Evolutionary conservation across 2,329 filamentous ascomycete species (phyloP), one percentile per base, ranked within the genome.

Genomic region (Pseudopyrenochaeta lycopersici): DNA sequence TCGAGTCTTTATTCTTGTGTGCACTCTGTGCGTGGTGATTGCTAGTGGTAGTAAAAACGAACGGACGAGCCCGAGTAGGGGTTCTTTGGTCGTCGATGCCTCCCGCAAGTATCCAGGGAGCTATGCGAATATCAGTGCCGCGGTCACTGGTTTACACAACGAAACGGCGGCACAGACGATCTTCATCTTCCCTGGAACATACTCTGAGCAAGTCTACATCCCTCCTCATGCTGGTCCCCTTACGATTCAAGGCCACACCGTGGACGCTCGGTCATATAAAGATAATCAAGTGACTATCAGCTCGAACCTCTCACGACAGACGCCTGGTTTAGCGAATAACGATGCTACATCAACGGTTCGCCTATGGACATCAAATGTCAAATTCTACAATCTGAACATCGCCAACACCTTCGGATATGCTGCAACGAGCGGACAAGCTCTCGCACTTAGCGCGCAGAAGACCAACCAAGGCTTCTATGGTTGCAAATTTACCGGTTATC

Each of bases 371-470:
- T 68, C 67, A 1, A 78, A 82, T 55, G 80, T 87, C 46, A 81
- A 80, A 54, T 64, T 87, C 9, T 88, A 88, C 73, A 88, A 88
- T 53, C 72, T 88, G 57, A 83, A 85, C 63, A 75, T 84, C 3
- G 79, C 77, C 44, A 85, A 85, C 47, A 63, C 62, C 1, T 62
- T 58, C 41, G 66, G 66, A 17, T n/a, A 48, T 4, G 63, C 62
- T 9, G 32, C 32, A 1, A 49, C 38, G 10, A 44, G 39, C 6
- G 56, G 60, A 1, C 61, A 84, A 62, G 82, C 80, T 7, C 74
- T 85, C 38, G 83, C 84, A 0, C 57, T 86, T 4, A 79, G 78
- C 35, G 81, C 83, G 1, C 78, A 81, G 30, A 79, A 70, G 9
- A 65, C 58, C 7, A 67, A 80, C 40, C 81, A 84, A 73, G 82